phyloP scores from a whole-genome alignment of 495 filamentous ascomycete genomes.

The Penicillium pulvis region DNA sequence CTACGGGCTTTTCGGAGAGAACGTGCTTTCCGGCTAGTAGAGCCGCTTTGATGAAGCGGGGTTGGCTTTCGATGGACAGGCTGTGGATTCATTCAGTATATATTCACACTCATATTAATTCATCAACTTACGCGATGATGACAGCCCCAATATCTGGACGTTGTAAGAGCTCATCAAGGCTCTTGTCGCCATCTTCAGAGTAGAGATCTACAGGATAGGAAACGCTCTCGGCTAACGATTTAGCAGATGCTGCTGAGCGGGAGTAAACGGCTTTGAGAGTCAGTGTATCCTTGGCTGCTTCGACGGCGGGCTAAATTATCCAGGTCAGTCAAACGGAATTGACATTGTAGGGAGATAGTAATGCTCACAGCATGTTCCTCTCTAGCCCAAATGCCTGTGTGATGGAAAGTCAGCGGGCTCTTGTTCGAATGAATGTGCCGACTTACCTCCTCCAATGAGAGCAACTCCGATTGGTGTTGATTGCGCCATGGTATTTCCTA shows the following conservation, averaged over 20 bases:
- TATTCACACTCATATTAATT: neutral
- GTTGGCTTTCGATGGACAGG: constrained; percentile 20
- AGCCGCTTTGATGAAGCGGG: constrained; percentile 26
- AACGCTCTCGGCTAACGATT: neutral
- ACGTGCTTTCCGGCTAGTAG: constrained; percentile 70
- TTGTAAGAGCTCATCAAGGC: constrained; percentile 57
- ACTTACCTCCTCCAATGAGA: neutral
- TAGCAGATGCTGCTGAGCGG: neutral
- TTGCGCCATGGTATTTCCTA: neutral
- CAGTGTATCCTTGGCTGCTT: neutral
- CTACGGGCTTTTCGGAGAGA: constrained; percentile 72
- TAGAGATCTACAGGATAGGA: constrained; percentile 41
- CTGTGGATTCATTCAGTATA: constrained; percentile 3
- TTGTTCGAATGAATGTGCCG: neutral
- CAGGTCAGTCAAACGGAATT: neutral
- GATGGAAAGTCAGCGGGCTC: neutral
- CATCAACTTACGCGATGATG: constrained; percentile 53
- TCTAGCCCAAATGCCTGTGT: neutral
- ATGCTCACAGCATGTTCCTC: neutral
- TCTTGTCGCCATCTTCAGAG: constrained; percentile 54
- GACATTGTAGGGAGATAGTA: neutral
- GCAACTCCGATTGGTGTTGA: neutral
- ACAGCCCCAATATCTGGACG: constrained; percentile 62
- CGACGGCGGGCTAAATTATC: neutral
- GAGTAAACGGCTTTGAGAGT: neutral